These are phyloP conservation scores for Termitomyces sp. DNA, from an alignment of 768 basidiomycete genomes.

Conservation along the genomic window DNA sequence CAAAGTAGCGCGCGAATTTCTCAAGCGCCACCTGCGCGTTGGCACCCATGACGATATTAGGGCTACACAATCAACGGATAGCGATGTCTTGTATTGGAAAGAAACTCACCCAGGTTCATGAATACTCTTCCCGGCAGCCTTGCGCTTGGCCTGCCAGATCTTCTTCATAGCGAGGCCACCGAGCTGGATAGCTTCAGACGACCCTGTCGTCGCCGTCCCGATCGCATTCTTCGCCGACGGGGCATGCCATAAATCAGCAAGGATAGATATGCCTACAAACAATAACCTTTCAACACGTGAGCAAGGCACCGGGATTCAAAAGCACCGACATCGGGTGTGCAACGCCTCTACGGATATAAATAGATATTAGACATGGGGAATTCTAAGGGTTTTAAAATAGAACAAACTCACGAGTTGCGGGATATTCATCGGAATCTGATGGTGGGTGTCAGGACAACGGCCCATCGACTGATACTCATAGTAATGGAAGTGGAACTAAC, in stretches of 20 bases:
- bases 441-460: background rate
- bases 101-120: conserved; percentile 65
- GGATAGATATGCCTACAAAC: conserved; percentile 29
- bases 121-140: conserved; percentile 60
- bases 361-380: too few relatives aligned
- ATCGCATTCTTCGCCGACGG: conserved; percentile 57
- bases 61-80: conserved; percentile 25
- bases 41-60: conserved; percentile 64
- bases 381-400: background rate
- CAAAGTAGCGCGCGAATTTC: conserved; percentile 69
- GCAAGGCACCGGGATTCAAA: background rate
- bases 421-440: conserved; percentile 56
- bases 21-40: conserved; percentile 74
- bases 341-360: conserved; percentile 32
- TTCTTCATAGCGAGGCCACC: conserved; percentile 74
- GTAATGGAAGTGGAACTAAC: conserved; percentile 12
- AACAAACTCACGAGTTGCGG: conserved; percentile 43
- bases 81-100: background rate
- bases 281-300: background rate
- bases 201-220: conserved; percentile 69
- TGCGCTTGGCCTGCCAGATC: conserved; percentile 63
- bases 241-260: conserved; percentile 66
- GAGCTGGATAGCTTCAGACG: conserved; percentile 67
- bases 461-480: background rate
- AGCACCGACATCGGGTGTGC: conserved; percentile 41